Conservation (phyloP, 768 basidiomycete species). For the Grammothele lineata region DNA sequence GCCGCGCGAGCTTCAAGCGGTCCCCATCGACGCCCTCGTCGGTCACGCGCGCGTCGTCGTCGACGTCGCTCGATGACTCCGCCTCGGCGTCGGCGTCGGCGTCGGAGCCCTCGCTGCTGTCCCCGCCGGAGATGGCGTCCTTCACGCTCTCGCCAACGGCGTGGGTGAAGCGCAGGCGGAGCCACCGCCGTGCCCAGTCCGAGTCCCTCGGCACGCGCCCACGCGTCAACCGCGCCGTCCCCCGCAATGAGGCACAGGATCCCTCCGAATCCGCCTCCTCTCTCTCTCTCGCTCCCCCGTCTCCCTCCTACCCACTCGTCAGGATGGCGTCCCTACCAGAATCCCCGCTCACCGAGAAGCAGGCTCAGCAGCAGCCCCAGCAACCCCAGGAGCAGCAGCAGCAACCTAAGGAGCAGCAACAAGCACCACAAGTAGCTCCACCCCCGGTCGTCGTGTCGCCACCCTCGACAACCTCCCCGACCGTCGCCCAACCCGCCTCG, state of each 20-base stretch:
- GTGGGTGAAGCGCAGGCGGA: conserved; percentile 12
- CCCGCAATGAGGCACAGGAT: neutral
- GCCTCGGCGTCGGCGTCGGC: neutral
- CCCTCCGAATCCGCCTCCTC: neutral
- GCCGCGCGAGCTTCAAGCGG: conserved; percentile 16
- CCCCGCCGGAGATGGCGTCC: neutral
- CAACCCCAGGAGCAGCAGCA: neutral
- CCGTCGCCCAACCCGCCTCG: conserved; percentile 10
- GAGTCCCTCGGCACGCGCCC: conserved; percentile 16
- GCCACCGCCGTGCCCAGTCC: conserved; percentile 19
- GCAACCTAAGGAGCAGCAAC: neutral
- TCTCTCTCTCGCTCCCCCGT: conserved; percentile 1
- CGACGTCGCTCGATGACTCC: neutral
- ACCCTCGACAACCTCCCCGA: neutral
- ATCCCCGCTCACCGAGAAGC: conserved; percentile 1
- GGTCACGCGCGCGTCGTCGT: neutral
- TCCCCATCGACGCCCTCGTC: conserved; percentile 6
- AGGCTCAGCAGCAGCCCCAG: neutral
- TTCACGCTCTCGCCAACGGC: conserved; percentile 6
- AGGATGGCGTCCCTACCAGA: conserved; percentile 13
- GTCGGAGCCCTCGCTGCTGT: conserved; percentile 1
- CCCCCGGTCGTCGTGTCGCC: too few species aligned
- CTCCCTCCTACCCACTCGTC: conserved; percentile 1
- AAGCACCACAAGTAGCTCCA: too few species aligned
- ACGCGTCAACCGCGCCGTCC: conserved; percentile 5